phyloP scores from a whole-genome alignment of 129 eudicot genomes.

The Pittosporum tobira region DNA sequence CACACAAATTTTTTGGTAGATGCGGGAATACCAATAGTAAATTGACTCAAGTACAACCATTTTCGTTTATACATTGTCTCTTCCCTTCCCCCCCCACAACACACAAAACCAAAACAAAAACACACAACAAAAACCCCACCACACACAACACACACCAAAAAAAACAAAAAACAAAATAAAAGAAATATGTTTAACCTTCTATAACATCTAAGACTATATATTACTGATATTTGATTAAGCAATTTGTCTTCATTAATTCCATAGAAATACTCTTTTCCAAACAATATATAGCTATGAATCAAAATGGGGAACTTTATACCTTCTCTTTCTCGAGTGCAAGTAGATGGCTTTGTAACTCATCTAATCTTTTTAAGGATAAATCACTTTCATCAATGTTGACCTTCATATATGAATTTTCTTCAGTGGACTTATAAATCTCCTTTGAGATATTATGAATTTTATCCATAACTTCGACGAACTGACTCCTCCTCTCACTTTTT shows the following conservation, averaged over 20 bases:
- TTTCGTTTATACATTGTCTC: too few species aligned
- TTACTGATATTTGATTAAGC: too few species aligned
- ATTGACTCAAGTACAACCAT: too few species aligned
- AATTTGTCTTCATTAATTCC: not conserved
- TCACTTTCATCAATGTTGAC: slow-evolving; percentile 50
- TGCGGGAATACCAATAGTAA: too few species aligned
- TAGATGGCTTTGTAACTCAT: slow-evolving; percentile 37
- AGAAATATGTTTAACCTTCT: too few species aligned
- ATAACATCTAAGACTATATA: too few species aligned
- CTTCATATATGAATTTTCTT: slow-evolving; percentile 12
- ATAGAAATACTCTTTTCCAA: not conserved
- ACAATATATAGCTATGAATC: not conserved
- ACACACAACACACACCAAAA: too few species aligned
- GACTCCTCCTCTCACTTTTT: slow-evolving; percentile 46
- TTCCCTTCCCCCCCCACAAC: too few species aligned
- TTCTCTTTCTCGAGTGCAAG: slow-evolving; percentile 55
- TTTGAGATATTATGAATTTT: slow-evolving; percentile 33
- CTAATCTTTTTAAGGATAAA: slow-evolving; percentile 51
- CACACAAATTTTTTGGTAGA: not conserved
- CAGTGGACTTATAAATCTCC: slow-evolving; percentile 32
- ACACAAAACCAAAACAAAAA: too few species aligned
- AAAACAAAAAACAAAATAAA: too few species aligned
- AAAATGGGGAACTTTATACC: slow-evolving; percentile 18
- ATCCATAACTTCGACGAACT: slow-evolving; percentile 43
- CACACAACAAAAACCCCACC: too few species aligned